Conservation (phyloP, 257 asterid species). For the Perilla frutescens region DNA sequence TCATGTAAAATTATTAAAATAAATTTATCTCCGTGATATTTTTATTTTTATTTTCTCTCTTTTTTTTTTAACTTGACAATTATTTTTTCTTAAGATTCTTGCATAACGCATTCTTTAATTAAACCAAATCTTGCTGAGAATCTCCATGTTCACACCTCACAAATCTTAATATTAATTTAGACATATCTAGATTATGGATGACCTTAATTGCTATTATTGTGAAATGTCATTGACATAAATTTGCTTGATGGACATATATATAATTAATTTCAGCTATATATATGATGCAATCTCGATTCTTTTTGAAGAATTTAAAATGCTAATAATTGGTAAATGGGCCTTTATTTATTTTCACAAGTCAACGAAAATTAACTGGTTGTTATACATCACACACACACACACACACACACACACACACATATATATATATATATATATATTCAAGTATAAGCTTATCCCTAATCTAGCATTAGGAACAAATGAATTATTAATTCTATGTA, state of each 20-base stretch:
- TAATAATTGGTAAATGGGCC: slow-evolving; percentile 15
- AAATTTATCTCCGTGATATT: not conserved
- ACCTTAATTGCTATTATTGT: slow-evolving; percentile 5
- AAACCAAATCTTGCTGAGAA: not conserved
- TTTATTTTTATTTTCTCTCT: no score
- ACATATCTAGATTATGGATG: not conserved
- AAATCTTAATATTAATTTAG: slow-evolving; percentile 2
- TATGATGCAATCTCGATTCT: slow-evolving; percentile 26
- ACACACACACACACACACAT: no score
- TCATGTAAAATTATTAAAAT: not conserved
- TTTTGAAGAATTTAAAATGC: slow-evolving; percentile 8
- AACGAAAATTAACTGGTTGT: slow-evolving; percentile 19
- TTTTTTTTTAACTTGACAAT: not conserved
- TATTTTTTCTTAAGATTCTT: slow-evolving; percentile 6
- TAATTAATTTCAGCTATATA: not conserved
- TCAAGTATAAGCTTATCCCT: slow-evolving; percentile 26
- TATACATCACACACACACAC: not conserved
- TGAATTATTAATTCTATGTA: not conserved
- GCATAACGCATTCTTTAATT: not conserved
- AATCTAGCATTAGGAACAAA: slow-evolving; percentile 1
- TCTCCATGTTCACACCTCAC: slow-evolving; percentile 15
- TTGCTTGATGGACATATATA: not conserved
- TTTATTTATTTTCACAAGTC: slow-evolving; percentile 28
- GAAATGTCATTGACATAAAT: not conserved
- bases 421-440: no score